Conservation (phyloP, 345 rosid genomes). For the Populus ilicifolia region DNA sequence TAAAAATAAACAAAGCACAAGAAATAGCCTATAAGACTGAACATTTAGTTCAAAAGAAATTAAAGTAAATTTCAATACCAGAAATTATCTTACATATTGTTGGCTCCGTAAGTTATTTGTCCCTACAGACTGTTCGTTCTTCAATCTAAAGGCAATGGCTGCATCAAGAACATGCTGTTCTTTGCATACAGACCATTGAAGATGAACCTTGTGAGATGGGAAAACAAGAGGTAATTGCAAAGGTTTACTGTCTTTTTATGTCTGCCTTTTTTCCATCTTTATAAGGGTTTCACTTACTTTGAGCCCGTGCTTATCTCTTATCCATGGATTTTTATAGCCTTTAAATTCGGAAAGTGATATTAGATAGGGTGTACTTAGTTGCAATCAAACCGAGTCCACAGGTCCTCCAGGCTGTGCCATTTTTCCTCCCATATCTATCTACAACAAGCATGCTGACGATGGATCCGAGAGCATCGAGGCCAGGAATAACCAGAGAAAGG, state of each 20-base stretch:
- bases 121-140: neutral
- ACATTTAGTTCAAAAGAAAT: neutral
- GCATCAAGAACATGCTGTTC: neutral
- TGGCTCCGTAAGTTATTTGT: neutral
- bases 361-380: no score
- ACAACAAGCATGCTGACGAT: no score
- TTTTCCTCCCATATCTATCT: no score
- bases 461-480: no score
- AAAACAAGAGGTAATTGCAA: no score
- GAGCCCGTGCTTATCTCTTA: neutral
- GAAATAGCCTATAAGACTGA: neutral
- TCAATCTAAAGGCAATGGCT: neutral
- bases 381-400: no score
- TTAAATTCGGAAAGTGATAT: no score
- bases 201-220: no score
- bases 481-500: no score
- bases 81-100: neutral
- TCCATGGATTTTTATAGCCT: neutral
- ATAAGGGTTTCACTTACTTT: neutral
- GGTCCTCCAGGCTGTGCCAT: no score
- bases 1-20: neutral
- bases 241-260: no score
- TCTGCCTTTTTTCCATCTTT: no score
- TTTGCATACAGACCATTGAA: neutral
- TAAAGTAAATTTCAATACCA: neutral